A percentile compares a stretch with the other conserved stretches of the same genome.
phyloP scores from a whole-genome alignment of 2,329 filamentous ascomycete genomes.

The Aureobasidium sp. region DNA sequence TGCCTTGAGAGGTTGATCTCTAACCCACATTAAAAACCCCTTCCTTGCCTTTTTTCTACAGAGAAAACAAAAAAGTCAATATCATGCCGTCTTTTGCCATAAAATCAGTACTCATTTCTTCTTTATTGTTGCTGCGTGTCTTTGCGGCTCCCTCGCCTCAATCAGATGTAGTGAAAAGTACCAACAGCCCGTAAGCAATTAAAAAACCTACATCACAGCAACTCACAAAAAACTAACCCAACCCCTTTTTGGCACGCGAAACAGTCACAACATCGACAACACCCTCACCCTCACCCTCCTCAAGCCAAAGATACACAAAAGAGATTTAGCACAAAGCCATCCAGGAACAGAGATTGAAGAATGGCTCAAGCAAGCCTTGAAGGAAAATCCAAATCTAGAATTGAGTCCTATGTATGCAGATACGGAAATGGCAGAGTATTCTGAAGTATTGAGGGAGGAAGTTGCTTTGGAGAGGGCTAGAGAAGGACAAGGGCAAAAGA shows the following conservation, averaged over 20 bases:
- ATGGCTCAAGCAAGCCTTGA: background rate
- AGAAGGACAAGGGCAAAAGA: background rate
- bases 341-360: background rate
- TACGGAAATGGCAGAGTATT: background rate
- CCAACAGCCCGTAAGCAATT: background rate
- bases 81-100: background rate
- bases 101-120: background rate
- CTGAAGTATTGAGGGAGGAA: background rate
- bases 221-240: too few species aligned
- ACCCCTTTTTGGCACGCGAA: too few species aligned
- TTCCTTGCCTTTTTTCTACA: too few species aligned
- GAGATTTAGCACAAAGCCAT: background rate
- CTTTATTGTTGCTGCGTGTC: background rate
- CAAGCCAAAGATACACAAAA: background rate
- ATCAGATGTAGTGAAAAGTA: background rate
- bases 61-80: background rate
- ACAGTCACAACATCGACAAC: too few species aligned
- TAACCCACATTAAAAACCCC: too few species aligned
- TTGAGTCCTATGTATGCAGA: background rate
- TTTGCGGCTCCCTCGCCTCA: background rate
- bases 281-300: too few species aligned
- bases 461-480: background rate
- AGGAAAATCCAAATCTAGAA: background rate
- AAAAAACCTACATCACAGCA: too few species aligned
- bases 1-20: too few species aligned